A percentile compares a stretch with the other conserved stretches of the same genome.
phyloP scores from a whole-genome alignment of 352 stramenopile species.

The Globisporangium cylindrosporum region DNA sequence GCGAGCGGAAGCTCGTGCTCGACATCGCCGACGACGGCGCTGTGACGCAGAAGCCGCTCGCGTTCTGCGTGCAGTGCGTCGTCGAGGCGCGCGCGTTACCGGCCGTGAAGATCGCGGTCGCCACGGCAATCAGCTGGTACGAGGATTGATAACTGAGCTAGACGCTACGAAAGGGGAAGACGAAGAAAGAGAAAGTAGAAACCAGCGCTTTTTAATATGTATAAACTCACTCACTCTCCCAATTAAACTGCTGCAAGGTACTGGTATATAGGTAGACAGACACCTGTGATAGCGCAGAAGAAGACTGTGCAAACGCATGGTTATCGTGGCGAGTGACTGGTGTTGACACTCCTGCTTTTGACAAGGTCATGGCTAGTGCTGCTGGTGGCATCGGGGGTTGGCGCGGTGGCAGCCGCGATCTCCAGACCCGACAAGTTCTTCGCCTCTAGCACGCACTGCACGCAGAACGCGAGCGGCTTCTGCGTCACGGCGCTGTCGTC shows the following conservation, averaged over 20 bases:
- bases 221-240: no score
- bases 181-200: no score
- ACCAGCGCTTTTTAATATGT: no score
- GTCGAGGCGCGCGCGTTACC: slow-evolving; percentile 6
- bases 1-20: slow-evolving; percentile 18
- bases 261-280: no score
- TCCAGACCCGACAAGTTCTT: slow-evolving; percentile 18
- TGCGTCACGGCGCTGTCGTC: no score
- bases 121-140: neutral
- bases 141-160: neutral
- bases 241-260: no score
- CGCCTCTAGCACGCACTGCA: slow-evolving; percentile 10
- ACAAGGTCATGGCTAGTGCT: neutral
- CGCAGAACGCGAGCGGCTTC: neutral
- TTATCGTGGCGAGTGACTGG: no score
- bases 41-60: slow-evolving; percentile 8
- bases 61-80: slow-evolving; percentile 7
- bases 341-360: no score
- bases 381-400: neutral
- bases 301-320: no score
- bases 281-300: no score
- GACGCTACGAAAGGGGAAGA: no score
- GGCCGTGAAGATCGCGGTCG: slow-evolving; percentile 5
- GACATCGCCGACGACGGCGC: slow-evolving; percentile 18
- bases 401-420: slow-evolving; percentile 11